A percentile compares a stretch with the other conserved stretches of the same genome.
Evolutionary conservation across 2,329 filamentous ascomycete genomes (phyloP).

Genomic region (Colletotrichum horii): DNA sequence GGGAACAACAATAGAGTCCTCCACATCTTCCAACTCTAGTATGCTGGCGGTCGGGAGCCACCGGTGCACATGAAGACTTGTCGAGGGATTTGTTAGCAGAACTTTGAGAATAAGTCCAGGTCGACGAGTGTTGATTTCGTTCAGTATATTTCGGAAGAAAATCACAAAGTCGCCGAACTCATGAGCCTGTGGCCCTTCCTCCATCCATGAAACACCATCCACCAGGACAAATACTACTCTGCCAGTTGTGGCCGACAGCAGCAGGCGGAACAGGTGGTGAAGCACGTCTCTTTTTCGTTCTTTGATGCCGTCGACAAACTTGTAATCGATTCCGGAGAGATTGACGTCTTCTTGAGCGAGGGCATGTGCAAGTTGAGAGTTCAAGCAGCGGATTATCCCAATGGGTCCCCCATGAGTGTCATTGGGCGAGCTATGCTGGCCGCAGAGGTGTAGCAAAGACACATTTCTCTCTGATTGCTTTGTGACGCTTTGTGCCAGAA

Average conservation of each 20-base stretch:
- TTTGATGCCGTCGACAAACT: not conserved
- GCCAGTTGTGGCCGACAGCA: not conserved
- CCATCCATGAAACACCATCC: not conserved
- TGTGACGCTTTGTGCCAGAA: not conserved
- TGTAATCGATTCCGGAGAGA: not conserved
- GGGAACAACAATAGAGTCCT: not conserved
- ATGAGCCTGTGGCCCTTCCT: not conserved
- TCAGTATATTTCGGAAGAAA: not conserved
- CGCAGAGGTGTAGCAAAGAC: not conserved
- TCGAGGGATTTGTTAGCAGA: not conserved
- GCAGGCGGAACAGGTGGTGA: not conserved
- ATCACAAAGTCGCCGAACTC: not conserved
- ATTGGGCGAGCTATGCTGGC: not conserved
- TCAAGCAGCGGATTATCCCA: not conserved
- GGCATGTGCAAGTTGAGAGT: not conserved
- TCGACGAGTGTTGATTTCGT: not conserved
- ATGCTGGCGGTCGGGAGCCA: not conserved
- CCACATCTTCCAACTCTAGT: slow-evolving; percentile 4
- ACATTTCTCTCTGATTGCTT: not conserved
- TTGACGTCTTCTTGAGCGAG: not conserved
- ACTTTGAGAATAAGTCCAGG: not conserved
- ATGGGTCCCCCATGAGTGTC: not conserved
- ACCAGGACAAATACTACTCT: not conserved
- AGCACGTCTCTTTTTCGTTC: not conserved
- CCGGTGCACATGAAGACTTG: not conserved